These are phyloP conservation scores for Colletotrichum coccodes DNA, from an alignment of 2,329 filamentous ascomycete genomes.

Conservation along the genomic window DNA sequence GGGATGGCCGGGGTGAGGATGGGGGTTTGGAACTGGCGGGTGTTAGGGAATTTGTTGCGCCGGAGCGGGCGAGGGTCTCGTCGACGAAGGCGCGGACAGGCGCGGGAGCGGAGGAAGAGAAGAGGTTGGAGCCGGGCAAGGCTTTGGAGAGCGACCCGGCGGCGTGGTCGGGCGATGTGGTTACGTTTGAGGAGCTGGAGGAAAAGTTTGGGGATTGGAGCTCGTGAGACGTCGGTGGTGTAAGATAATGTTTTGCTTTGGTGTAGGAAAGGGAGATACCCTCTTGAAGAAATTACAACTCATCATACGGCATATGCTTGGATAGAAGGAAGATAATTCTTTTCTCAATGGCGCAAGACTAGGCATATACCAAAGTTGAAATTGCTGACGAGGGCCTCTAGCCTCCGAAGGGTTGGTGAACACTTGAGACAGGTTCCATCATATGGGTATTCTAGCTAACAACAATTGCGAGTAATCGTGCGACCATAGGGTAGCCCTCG, in stretches of 20 bases:
- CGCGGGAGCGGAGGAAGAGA: not conserved
- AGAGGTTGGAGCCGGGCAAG: slow-evolving; percentile 18
- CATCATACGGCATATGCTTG: not conserved
- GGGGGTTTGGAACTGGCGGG: slow-evolving; percentile 54
- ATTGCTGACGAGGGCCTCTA: too few species aligned
- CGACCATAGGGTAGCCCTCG: not conserved
- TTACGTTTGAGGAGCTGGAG: slow-evolving; percentile 47
- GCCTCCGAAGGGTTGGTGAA: not conserved
- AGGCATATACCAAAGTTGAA: too few species aligned
- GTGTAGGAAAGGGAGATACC: slow-evolving; percentile 1
- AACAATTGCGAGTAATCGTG: not conserved
- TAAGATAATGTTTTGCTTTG: slow-evolving; percentile 19
- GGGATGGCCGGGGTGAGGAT: slow-evolving; percentile 52
- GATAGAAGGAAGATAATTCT: too few species aligned
- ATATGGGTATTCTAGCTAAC: slow-evolving; percentile 24
- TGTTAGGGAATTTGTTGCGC: slow-evolving; percentile 34
- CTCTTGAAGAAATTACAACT: slow-evolving; percentile 10
- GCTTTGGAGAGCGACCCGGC: slow-evolving; percentile 28
- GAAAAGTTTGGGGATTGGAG: slow-evolving; percentile 33
- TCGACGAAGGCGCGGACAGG: not conserved
- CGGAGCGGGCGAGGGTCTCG: not conserved
- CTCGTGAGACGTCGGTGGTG: not conserved
- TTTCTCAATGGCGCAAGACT: too few species aligned
- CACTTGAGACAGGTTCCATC: slow-evolving; percentile 4
- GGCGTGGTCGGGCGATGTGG: slow-evolving; percentile 43